A percentile compares a stretch with the other conserved stretches of the same genome.
phyloP scores from a whole-genome alignment of 2,329 filamentous ascomycete species.

The Fusarium papillatum region DNA sequence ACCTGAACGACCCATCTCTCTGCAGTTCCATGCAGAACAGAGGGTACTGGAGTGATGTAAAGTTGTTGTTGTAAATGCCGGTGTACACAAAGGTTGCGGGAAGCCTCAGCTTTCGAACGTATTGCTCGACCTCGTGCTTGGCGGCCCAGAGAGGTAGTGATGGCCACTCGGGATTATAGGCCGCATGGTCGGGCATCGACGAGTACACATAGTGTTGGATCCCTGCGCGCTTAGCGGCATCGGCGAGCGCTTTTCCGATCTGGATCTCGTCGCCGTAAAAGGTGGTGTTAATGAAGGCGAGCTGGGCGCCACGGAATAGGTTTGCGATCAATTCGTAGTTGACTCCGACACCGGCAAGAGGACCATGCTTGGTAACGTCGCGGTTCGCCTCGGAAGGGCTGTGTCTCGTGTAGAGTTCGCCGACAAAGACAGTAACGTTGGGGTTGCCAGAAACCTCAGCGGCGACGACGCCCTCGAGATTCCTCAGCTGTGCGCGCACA shows the following conservation, averaged over 20 bases:
- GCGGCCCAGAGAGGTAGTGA: constrained; percentile 91
- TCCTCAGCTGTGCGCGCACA: constrained; percentile 92
- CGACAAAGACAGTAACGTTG: constrained; percentile 77
- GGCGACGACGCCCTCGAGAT: constrained; percentile 88
- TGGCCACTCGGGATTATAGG: constrained; percentile 83
- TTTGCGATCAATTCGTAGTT: constrained; percentile 80
- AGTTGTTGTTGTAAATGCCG: constrained; percentile 99
- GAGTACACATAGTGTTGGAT: constrained; percentile 96
- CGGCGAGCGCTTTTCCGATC: constrained; percentile 89
- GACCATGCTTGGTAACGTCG: constrained; percentile 78
- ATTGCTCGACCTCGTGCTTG: constrained; percentile 94
- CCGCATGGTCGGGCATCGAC: constrained; percentile 95
- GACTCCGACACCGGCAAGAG: constrained; percentile 74
- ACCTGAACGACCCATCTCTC: constrained; percentile 86
- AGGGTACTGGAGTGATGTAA: constrained; percentile 92
- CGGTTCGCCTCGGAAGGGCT: constrained; percentile 63
- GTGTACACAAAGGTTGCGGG: constrained; percentile 95
- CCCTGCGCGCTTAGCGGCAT: constrained; percentile 87
- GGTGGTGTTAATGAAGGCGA: constrained; percentile 98
- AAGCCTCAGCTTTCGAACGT: constrained; percentile 85
- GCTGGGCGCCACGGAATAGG: constrained; percentile 86
- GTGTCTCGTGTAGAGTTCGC: constrained; percentile 72
- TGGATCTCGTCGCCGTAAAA: constrained; percentile 96
- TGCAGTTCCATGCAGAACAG: constrained; percentile 96
- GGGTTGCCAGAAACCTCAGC: constrained; percentile 86